Evolutionary conservation across 2,329 filamentous ascomycete species (phyloP).

Genomic region (Gyromitra esculenta): DNA sequence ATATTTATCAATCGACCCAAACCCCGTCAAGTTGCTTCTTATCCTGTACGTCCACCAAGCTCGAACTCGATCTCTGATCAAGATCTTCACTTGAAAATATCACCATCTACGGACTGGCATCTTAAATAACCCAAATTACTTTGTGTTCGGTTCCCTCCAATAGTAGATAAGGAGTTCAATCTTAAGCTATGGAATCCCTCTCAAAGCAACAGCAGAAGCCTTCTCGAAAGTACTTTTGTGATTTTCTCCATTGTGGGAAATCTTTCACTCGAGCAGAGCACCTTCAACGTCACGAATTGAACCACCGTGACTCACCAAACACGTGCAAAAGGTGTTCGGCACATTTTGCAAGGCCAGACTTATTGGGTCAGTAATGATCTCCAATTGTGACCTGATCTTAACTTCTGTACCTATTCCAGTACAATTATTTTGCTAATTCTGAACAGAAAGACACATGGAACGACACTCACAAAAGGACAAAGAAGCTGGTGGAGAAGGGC

Average conservation of each 20-base stretch:
- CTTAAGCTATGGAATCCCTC: constrained; percentile 16
- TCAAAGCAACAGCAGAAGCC: constrained; percentile 27
- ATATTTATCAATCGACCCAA: constrained; percentile 2
- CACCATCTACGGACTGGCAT: neutral
- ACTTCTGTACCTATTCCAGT: neutral
- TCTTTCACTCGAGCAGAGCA: constrained; percentile 69
- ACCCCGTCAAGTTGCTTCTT: constrained; percentile 12
- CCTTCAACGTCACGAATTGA: constrained; percentile 68
- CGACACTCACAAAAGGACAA: constrained; percentile 67
- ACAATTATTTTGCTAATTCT: neutral
- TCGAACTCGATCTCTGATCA: neutral
- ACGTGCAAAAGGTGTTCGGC: constrained; percentile 70
- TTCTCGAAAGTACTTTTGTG: constrained; percentile 61
- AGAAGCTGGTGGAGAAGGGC: constrained; percentile 67
- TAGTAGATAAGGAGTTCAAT: neutral
- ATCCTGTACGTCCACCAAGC: neutral
- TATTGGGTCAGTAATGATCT: constrained; percentile 64
- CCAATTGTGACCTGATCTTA: neutral
- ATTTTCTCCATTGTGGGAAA: constrained; percentile 65
- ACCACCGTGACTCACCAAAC: constrained; percentile 66
- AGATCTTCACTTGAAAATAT: neutral
- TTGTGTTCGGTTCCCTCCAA: neutral
- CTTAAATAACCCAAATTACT: neutral
- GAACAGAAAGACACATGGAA: constrained; percentile 68
- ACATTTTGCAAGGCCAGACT: constrained; percentile 70